A percentile compares a stretch with the other conserved stretches of the same genome.
Evolutionary conservation across 441 rosid genomes (phyloP).

Genomic region (Brassica balearica): DNA sequence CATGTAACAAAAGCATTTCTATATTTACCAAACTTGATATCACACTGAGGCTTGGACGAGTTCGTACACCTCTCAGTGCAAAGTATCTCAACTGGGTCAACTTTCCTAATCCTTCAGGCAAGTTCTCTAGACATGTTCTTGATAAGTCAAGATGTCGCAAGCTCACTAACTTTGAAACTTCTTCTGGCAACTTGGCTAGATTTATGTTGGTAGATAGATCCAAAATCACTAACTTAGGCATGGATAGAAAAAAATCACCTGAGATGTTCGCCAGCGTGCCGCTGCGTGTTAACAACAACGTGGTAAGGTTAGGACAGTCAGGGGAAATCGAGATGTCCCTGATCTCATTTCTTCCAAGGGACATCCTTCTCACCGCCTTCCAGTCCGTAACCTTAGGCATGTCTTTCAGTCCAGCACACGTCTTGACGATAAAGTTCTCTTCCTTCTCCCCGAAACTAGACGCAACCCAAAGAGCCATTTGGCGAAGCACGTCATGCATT

Average conservation of each 20-base stretch:
- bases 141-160: background rate
- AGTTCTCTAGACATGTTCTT: background rate
- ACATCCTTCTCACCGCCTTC: background rate
- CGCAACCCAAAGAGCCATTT: conserved; percentile 6
- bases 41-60: background rate
- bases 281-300: background rate
- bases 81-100: background rate
- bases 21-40: background rate
- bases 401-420: background rate
- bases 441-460: background rate
- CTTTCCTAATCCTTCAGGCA: background rate
- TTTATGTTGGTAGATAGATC: background rate
- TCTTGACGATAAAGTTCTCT: background rate
- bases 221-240: background rate
- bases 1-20: background rate
- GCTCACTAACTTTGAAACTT: background rate
- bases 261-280: background rate
- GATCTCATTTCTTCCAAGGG: background rate
- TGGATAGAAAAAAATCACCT: background rate
- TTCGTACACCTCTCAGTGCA: background rate
- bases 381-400: background rate
- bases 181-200: background rate
- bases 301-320: background rate
- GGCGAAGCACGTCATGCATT: background rate
- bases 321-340: background rate